phyloP scores from a whole-genome alignment of 306 rosid genomes.

The Biancaea sappan region DNA sequence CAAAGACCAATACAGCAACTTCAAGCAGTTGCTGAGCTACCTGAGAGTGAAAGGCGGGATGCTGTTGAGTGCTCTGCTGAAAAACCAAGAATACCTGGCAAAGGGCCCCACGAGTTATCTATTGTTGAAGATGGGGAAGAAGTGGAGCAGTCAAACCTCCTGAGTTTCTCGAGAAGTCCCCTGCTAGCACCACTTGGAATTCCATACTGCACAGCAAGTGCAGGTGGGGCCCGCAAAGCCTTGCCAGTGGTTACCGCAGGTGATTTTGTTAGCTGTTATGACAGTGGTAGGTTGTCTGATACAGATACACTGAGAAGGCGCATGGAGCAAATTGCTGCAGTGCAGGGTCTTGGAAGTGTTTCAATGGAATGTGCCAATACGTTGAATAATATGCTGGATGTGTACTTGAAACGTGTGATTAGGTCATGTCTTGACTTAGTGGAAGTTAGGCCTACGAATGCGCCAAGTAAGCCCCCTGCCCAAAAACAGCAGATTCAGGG shows the following conservation, averaged over 20 bases:
- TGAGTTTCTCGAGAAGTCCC: slow-evolving; percentile 60
- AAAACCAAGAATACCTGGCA: slow-evolving; percentile 52
- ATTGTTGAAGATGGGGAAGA: slow-evolving; percentile 68
- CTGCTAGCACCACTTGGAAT: slow-evolving; percentile 91
- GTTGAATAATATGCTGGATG: slow-evolving; percentile 71
- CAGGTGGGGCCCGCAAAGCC: slow-evolving; percentile 85
- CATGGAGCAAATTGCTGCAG: slow-evolving; percentile 88
- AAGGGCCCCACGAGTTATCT: slow-evolving; percentile 46
- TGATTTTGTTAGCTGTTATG: slow-evolving; percentile 55
- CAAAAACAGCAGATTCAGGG: slow-evolving; percentile 78
- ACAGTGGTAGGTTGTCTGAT: slow-evolving; percentile 74
- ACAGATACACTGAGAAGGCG: slow-evolving; percentile 76
- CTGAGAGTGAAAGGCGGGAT: slow-evolving; percentile 56
- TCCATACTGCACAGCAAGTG: slow-evolving; percentile 74
- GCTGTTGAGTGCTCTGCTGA: slow-evolving; percentile 48
- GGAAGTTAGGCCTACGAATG: slow-evolving; percentile 60
- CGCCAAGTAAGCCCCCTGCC: slow-evolving; percentile 46
- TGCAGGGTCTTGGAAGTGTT: slow-evolving; percentile 83
- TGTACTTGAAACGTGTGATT: slow-evolving; percentile 82
- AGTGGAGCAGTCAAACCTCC: slow-evolving; percentile 54
- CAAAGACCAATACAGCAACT: slow-evolving; percentile 79
- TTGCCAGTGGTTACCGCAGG: slow-evolving; percentile 53
- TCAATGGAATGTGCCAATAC: slow-evolving; percentile 75
- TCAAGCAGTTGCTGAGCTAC: slow-evolving; percentile 77
- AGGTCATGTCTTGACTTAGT: slow-evolving; percentile 80